Evolutionary conservation across 495 filamentous ascomycete genomes (phyloP), one percentile per base, ranked within the genome.

Genomic region (Annulohypoxylon nitens): DNA sequence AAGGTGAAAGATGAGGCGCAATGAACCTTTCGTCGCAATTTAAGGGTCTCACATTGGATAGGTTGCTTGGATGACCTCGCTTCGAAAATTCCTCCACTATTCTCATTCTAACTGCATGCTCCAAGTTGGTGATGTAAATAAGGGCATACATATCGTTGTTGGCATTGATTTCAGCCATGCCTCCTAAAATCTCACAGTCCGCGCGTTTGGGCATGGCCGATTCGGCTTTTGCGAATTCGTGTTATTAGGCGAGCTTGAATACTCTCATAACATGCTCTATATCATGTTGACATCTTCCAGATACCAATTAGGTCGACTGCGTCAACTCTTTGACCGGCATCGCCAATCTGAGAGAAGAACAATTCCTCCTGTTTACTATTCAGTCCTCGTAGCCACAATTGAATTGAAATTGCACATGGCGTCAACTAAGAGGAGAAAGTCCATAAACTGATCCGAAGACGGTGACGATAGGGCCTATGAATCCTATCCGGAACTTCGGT

Each of bases 371-470:
- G 39, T 55, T 37, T 48, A 47, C 25, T n/a, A 14, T 12, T 20
- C 47, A 36, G 57, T 45, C 14, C 16, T 20, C 43, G 5, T n/a
- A 20, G 53, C 5, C 23, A n/a, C 33, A 57, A 34, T 16, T 50
- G 58, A 20, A 63, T 70, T 20, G n/a, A 54, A 16, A 23, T 53
- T 34, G 58, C 37, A 33, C 50, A 58, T 47, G 18, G 67, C 53
- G 34, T 62, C 30, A 36, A 41, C 45, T 57, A 18, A 60, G 66
- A 63, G 23, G 64, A 10, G 50, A 64, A 61, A 25, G 48, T 51
- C 36, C 23, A 50, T 45, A 39, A 62, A 62, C 57, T 37, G 66
- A 67, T 54, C 66, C 36, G 26, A 34, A 64, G 43, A 66, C 41
- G 25, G 37, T 61, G 30, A 54, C 50, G 55, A 33, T 12, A 20